phyloP scores from a whole-genome alignment of 1,139 yeast species.

The Candida sp. region DNA sequence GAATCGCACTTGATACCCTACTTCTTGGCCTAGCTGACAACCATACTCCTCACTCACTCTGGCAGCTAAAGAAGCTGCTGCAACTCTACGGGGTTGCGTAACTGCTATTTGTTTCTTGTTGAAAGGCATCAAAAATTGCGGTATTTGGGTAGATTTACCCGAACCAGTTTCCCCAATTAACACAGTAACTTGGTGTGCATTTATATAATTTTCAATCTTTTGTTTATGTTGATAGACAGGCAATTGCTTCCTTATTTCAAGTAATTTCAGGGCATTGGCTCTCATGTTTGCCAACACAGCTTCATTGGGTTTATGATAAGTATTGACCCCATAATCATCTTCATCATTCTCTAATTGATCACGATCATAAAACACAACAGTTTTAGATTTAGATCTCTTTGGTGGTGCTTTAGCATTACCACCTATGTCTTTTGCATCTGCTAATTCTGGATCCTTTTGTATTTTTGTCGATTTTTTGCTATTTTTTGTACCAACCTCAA shows the following conservation, averaged over 20 bases:
- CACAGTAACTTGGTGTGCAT: constrained; percentile 63
- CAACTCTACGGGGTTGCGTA: constrained; percentile 97
- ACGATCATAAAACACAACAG: constrained; percentile 14
- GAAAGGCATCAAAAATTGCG: constrained; percentile 71
- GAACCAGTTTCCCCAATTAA: constrained; percentile 97
- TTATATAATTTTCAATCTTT: constrained; percentile 55
- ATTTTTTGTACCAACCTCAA: too few relatives aligned
- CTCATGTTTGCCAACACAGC: constrained; percentile 19
- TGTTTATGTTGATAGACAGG: constrained; percentile 78
- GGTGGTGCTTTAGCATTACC: not conserved
- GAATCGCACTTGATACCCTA: constrained; percentile 95
- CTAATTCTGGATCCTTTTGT: too few relatives aligned
- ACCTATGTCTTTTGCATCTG: not conserved
- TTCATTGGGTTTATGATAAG: constrained; percentile 8
- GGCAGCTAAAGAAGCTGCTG: constrained; percentile 90
- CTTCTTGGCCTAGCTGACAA: constrained; percentile 68
- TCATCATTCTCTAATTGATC: constrained; percentile 27
- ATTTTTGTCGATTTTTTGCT: too few relatives aligned
- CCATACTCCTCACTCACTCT: constrained; percentile 93
- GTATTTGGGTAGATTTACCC: constrained; percentile 97
- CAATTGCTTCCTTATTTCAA: constrained; percentile 51
- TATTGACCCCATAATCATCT: constrained; percentile 9
- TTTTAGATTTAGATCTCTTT: constrained; percentile 6
- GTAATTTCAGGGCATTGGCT: constrained; percentile 44
- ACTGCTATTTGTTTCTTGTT: constrained; percentile 69